Evolutionary conservation across 2,329 filamentous ascomycete genomes (phyloP).

Genomic region (Pyricularia pennisetigena): DNA sequence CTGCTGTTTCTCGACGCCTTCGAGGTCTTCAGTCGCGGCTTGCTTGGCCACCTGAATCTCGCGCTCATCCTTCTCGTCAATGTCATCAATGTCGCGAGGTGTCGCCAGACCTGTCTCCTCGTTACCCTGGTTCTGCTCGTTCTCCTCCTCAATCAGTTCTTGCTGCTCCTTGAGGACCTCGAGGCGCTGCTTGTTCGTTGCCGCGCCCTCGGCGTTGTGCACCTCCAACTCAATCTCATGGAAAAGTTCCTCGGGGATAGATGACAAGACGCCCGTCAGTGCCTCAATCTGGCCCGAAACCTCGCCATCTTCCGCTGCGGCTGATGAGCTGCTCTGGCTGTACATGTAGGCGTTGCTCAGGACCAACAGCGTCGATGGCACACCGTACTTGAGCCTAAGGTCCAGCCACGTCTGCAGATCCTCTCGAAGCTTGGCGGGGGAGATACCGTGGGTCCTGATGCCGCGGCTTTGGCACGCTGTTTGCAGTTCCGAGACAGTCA

Average conservation of each 20-base stretch:
- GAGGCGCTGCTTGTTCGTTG: constrained; percentile 97
- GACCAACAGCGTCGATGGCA: constrained; percentile 92
- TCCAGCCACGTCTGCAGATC: constrained; percentile 93
- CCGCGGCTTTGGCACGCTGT: constrained; percentile 85
- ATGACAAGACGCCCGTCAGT: constrained; percentile 81
- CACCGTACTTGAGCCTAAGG: constrained; percentile 81
- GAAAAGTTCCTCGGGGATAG: constrained; percentile 96
- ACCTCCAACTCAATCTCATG: constrained; percentile 99
- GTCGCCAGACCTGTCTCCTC: constrained; percentile 64
- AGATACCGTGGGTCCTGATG: constrained; percentile 85
- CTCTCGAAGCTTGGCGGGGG: constrained; percentile 75
- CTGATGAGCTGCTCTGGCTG: constrained; percentile 42
- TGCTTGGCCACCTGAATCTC: constrained; percentile 38
- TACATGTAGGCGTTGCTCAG: constrained; percentile 98
- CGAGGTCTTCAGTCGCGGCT: constrained; percentile 12
- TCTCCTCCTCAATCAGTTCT: constrained; percentile 95
- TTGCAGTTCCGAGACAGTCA: constrained; percentile 90
- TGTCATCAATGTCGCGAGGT: constrained; percentile 80
- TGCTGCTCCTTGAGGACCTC: constrained; percentile 98
- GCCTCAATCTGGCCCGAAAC: constrained; percentile 87
- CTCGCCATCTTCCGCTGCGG: constrained; percentile 52
- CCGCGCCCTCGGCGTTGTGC: constrained; percentile 89
- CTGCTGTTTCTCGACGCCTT: constrained; percentile 32
- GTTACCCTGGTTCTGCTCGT: constrained; percentile 78
- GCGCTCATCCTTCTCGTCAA: constrained; percentile 86